Evolutionary conservation across 2,329 filamentous ascomycete species (phyloP).

Genomic region (Biscogniauxia marginata): DNA sequence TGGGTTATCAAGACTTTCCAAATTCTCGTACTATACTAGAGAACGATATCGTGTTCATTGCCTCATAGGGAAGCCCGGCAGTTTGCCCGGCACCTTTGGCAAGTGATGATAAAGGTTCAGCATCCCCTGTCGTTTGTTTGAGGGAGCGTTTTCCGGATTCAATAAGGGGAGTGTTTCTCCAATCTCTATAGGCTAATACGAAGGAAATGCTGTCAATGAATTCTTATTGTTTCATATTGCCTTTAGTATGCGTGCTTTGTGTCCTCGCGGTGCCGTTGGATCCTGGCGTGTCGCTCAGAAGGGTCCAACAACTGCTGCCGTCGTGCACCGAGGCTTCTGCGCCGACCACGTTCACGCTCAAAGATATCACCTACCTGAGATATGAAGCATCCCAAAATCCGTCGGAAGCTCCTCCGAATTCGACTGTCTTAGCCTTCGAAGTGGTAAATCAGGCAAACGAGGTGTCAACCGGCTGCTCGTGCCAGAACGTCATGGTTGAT

Average conservation of each 20-base stretch:
- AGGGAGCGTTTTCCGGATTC: too few relatives aligned
- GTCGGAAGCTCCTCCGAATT: constrained; percentile 11
- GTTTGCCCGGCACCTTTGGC: too few relatives aligned
- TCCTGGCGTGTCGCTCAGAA: too few relatives aligned
- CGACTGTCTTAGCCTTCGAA: constrained; percentile 17
- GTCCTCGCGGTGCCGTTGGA: too few relatives aligned
- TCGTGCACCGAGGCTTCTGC: constrained; percentile 11
- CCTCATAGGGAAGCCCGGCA: too few relatives aligned
- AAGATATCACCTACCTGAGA: constrained; percentile 10
- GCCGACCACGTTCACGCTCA: constrained; percentile 15
- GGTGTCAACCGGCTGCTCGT: constrained; percentile 13
- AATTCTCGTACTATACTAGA: not conserved
- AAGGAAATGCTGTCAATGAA: not conserved
- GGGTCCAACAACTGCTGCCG: not conserved
- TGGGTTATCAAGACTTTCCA: not conserved
- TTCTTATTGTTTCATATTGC: not conserved
- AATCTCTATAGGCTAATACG: too few relatives aligned
- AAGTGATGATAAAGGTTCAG: too few relatives aligned
- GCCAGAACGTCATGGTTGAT: constrained; percentile 6
- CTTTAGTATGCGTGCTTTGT: too few relatives aligned
- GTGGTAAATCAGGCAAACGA: constrained; percentile 15
- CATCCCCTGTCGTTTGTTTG: too few relatives aligned
- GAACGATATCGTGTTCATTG: too few relatives aligned
- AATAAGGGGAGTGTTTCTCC: too few relatives aligned
- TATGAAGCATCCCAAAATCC: constrained; percentile 5